These are phyloP conservation scores for Aureobasidium leucospermi DNA, from an alignment of 2,329 filamentous ascomycete genomes.

Conservation along the genomic window DNA sequence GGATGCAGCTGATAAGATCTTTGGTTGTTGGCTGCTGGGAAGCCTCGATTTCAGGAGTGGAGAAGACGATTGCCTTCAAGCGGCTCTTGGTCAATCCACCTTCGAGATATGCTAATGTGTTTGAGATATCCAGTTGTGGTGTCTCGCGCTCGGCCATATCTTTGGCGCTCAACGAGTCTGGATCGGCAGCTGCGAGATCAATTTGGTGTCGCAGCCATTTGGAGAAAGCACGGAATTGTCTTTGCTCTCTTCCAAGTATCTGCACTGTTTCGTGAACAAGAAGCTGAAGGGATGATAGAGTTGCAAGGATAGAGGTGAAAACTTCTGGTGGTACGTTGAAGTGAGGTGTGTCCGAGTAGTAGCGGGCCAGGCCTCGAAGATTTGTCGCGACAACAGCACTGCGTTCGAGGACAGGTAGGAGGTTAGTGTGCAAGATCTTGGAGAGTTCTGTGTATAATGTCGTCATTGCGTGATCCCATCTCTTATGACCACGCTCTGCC, in stretches of 20 bases:
- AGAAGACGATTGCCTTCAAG: slow-evolving; percentile 31
- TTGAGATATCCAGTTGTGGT: slow-evolving; percentile 60
- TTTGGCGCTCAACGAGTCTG: slow-evolving; percentile 50
- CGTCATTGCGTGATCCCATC: slow-evolving; percentile 85
- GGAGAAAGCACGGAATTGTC: slow-evolving; percentile 71
- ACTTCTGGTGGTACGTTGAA: slow-evolving; percentile 43
- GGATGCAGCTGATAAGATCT: neutral
- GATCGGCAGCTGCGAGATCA: slow-evolving; percentile 62
- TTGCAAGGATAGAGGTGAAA: slow-evolving; percentile 50
- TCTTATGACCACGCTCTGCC: slow-evolving; percentile 75
- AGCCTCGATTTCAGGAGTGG: neutral
- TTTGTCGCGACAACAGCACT: slow-evolving; percentile 74
- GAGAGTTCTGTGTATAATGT: slow-evolving; percentile 72
- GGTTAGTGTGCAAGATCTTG: slow-evolving; percentile 73
- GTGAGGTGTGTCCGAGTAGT: slow-evolving; percentile 58
- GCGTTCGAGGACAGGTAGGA: slow-evolving; percentile 80
- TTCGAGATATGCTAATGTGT: slow-evolving; percentile 71
- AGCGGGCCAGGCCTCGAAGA: slow-evolving; percentile 74
- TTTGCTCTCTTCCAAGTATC: slow-evolving; percentile 66
- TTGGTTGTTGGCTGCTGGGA: neutral
- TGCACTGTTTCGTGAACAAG: slow-evolving; percentile 66
- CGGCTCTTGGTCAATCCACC: slow-evolving; percentile 60
- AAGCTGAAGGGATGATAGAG: slow-evolving; percentile 66
- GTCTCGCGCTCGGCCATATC: slow-evolving; percentile 74
- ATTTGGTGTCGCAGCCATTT: slow-evolving; percentile 79